phyloP scores from a whole-genome alignment of 1,284 basidiomycete genomes.

The Salmacisia buchloeana region DNA sequence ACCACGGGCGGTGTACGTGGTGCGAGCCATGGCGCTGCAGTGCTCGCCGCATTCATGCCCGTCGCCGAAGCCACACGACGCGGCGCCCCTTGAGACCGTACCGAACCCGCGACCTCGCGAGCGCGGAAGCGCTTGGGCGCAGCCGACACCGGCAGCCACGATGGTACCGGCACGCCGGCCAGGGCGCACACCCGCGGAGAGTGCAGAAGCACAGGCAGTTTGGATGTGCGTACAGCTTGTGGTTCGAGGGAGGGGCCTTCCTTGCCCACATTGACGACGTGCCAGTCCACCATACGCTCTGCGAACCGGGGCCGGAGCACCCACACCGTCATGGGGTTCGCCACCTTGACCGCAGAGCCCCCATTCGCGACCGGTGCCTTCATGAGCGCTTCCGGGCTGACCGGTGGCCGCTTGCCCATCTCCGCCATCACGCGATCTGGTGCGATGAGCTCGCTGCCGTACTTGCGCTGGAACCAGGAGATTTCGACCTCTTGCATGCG shows the following conservation, averaged over 20 bases:
- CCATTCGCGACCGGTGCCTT: slow-evolving; percentile 22
- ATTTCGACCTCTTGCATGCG: slow-evolving; percentile 37
- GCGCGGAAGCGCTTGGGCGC: neutral
- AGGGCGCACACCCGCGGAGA: neutral
- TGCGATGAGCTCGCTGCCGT: slow-evolving; percentile 28
- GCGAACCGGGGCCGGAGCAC: neutral
- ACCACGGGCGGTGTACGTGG: no score
- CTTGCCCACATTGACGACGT: neutral
- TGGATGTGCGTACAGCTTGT: neutral
- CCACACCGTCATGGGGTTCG: slow-evolving; percentile 11
- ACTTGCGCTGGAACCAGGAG: slow-evolving; percentile 33
- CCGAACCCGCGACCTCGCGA: neutral
- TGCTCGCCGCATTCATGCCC: neutral
- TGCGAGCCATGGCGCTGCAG: slow-evolving; percentile 4
- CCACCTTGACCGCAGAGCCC: neutral
- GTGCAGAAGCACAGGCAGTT: neutral
- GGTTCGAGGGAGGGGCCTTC: neutral
- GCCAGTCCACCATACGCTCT: neutral
- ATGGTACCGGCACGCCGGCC: neutral
- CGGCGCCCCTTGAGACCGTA: neutral
- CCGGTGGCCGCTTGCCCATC: slow-evolving; percentile 22
- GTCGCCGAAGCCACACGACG: neutral
- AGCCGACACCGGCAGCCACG: neutral
- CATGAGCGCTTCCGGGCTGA: slow-evolving; percentile 34
- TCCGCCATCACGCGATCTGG: slow-evolving; percentile 22